phyloP scores from a whole-genome alignment of 1,284 basidiomycete genomes.

The Butyriboletus appendiculatus region DNA sequence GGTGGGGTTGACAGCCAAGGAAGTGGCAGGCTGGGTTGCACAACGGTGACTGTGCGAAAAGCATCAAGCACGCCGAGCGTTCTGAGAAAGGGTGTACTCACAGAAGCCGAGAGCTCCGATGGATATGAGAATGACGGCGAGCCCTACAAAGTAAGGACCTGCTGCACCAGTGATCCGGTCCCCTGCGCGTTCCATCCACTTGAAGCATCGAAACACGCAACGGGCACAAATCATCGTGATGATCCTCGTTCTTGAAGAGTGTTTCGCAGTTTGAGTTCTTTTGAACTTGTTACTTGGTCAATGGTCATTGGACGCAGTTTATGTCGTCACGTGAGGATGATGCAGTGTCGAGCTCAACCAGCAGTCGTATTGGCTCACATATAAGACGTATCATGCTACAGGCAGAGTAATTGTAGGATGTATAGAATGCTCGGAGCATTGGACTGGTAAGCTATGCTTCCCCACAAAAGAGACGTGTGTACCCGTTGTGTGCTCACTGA shows the following conservation, averaged over 20 bases:
- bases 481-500: too few species aligned
- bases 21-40: conserved; percentile 56
- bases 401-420: too few species aligned
- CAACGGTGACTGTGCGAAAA: conserved; percentile 63
- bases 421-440: too few species aligned
- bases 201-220: conserved; percentile 85
- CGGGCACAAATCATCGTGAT: conserved; percentile 49
- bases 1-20: conserved; percentile 60
- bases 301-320: too few species aligned
- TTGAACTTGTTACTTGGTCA: too few species aligned
- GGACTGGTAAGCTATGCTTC: too few species aligned
- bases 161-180: conserved; percentile 87
- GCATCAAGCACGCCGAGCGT: neutral
- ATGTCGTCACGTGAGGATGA: too few species aligned
- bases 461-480: too few species aligned
- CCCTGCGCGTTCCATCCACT: conserved; percentile 71
- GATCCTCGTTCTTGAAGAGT: neutral
- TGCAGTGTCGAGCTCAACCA: too few species aligned
- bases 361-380: too few species aligned
- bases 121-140: conserved; percentile 74
- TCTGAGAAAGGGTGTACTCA: conserved; percentile 43
- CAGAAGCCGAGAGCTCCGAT: conserved; percentile 80
- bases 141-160: conserved; percentile 84
- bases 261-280: too few species aligned
- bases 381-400: too few species aligned